These are phyloP conservation scores for Papiliotrema nemorosa DNA, from an alignment of 1,284 basidiomycete species.

Conservation along the genomic window DNA sequence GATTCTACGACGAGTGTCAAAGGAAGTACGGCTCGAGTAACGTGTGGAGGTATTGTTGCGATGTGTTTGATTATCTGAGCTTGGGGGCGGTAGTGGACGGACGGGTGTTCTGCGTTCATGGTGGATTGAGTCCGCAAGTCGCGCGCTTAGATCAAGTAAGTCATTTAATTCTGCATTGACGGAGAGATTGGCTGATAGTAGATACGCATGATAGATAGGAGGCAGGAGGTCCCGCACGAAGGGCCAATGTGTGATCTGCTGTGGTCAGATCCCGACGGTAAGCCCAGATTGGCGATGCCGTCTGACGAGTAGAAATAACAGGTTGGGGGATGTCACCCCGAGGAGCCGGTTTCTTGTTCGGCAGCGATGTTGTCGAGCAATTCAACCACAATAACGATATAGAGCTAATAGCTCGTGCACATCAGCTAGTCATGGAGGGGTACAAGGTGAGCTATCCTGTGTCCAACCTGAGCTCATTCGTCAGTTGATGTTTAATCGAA, in stretches of 20 bases:
- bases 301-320: conserved; percentile 62
- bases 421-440: conserved; percentile 98
- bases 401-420: conserved; percentile 92
- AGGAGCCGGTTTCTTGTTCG: conserved; percentile 94
- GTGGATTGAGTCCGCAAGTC: conserved; percentile 84
- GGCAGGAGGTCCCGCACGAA: conserved; percentile 99
- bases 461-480: too few species aligned
- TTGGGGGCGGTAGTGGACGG: conserved; percentile 94
- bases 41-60: conserved; percentile 97
- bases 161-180: conserved; percentile 3
- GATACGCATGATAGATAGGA: conserved; percentile 93
- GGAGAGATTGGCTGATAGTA: conserved; percentile 44
- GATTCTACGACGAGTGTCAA: conserved; percentile 98
- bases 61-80: conserved; percentile 96
- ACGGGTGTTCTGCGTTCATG: conserved; percentile 86
- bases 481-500: conserved; percentile 79
- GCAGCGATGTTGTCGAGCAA: conserved; percentile 80
- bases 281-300: conserved; percentile 13
- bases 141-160: conserved; percentile 79
- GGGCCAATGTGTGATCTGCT: conserved; percentile 97
- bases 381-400: conserved; percentile 91
- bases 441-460: conserved; percentile 64
- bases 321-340: conserved; percentile 97
- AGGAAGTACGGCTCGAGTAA: conserved; percentile 92
- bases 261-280: conserved; percentile 98